Base-by-base conservation (phyloP, 2,329 filamentous ascomycete genomes). In the Aspergillus fumigatiaffinis region DNA sequence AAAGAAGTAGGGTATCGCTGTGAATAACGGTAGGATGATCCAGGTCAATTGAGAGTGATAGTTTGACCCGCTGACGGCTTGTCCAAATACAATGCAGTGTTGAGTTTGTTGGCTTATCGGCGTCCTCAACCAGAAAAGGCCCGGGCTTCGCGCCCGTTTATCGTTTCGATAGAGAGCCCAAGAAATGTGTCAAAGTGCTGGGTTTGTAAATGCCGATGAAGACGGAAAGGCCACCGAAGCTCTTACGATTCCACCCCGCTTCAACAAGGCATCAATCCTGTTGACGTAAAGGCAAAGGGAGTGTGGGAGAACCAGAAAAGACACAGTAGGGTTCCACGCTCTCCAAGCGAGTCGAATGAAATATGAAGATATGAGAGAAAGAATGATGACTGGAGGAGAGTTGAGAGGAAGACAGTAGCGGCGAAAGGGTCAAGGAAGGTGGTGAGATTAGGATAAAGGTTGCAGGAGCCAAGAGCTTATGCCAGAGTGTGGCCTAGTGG, bases 61-160 rank as follows among this genome's bases (percentile, higher is more conserved):
- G 38, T 29, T 53, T 35, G 20, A 38, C 48, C 17, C 47, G 28
- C 32, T 14, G 47, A 41, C 44, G 17, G 46, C 25, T 21, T 44
- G 29, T 12, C 54, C 54, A 48, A 25, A 25, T 42, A 35, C 28
- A 41, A 49, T 23, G 35, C 26, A 12, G 1, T 25, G 44, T 26
- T 25, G 21, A 47, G 44, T 26, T 23, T 12, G 20, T 47, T 26
- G n/a, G 53, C 17, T 56, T 50, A 21, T 25, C 20, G 38, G 50
- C 52, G 28, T 14, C 47, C 26, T 41, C 50, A 38, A 53, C 49
- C 21, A 51, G 50, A 58, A 52, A 53, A 53, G 61, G 61, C 58
- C 12, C 66, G 71, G 72, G 71, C 71, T 66, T 71, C 64, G 64
- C 66, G 71, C 70, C 72, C 70, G 68, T 67, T 68, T 58, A 59